phyloP scores from a whole-genome alignment of 2,329 filamentous ascomycete genomes.

The Chaetomiaceae sp. region DNA sequence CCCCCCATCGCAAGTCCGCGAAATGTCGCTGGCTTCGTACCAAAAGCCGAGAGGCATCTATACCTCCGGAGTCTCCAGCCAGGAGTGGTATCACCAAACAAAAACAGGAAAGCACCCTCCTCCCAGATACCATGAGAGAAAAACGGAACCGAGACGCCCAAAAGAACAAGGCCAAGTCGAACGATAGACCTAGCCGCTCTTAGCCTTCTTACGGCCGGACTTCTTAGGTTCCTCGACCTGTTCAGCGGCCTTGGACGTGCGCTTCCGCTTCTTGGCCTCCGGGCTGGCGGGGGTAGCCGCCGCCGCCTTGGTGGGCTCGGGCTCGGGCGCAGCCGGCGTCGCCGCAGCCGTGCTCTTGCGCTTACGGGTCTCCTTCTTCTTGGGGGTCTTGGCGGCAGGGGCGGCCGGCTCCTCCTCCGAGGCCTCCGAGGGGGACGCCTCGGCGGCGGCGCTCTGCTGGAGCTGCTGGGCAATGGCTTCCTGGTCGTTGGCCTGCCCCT shows the following conservation, averaged over 20 bases:
- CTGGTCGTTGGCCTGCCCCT: slow-evolving; percentile 42
- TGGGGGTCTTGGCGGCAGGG: slow-evolving; percentile 50
- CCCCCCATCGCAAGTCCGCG: not conserved
- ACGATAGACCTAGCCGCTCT: slow-evolving; percentile 29
- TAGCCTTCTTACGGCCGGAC: slow-evolving; percentile 54
- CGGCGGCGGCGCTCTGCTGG: slow-evolving; percentile 36
- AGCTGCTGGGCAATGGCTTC: slow-evolving; percentile 56
- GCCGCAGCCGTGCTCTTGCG: slow-evolving; percentile 43
- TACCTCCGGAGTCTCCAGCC: too few relatives aligned
- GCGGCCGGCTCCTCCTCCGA: slow-evolving; percentile 35
- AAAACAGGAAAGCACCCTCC: slow-evolving; percentile 11
- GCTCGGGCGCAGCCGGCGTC: slow-evolving; percentile 40
- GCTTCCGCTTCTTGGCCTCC: slow-evolving; percentile 55
- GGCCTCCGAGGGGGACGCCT: slow-evolving; percentile 30
- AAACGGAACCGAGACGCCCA: slow-evolving; percentile 22
- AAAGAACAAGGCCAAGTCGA: slow-evolving; percentile 23
- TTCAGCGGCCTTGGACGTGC: slow-evolving; percentile 50
- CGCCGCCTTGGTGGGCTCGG: slow-evolving; percentile 35
- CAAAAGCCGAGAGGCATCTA: too few relatives aligned
- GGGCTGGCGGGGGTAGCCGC: slow-evolving; percentile 45
- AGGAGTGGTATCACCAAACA: too few relatives aligned
- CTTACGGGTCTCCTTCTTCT: slow-evolving; percentile 50
- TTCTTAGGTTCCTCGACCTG: slow-evolving; percentile 54
- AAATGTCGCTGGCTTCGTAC: not conserved
- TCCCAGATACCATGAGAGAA: slow-evolving; percentile 28